A percentile compares a stretch with the other conserved stretches of the same genome.
Conservation (phyloP, 202 grass and related monocot species). For the Eragrostis tef region DNA sequence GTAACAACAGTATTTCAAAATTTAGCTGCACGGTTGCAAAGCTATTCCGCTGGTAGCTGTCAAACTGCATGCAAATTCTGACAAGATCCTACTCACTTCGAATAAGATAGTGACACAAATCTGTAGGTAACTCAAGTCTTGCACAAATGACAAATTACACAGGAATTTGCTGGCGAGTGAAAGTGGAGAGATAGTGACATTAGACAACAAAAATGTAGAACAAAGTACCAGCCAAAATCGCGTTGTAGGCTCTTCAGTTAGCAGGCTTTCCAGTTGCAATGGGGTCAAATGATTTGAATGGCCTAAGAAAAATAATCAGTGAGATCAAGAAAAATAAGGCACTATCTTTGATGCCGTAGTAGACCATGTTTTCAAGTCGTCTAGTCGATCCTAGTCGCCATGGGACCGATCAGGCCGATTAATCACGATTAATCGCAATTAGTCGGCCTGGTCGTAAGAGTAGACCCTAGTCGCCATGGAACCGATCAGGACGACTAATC, state of each 20-base stretch:
- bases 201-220: slow-evolving; percentile 35
- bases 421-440: too few relatives aligned
- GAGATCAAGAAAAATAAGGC: slow-evolving; percentile 30
- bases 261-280: slow-evolving; percentile 79
- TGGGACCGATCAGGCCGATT: too few relatives aligned
- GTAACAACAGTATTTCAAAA: slow-evolving; percentile 5
- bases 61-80: slow-evolving; percentile 27
- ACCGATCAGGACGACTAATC: too few relatives aligned
- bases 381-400: too few relatives aligned
- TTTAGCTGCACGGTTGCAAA: not conserved
- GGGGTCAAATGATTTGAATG: slow-evolving; percentile 80
- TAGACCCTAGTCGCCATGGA: too few relatives aligned
- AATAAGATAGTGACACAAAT: not conserved
- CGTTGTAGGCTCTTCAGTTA: slow-evolving; percentile 75
- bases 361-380: too few relatives aligned
- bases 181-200: slow-evolving; percentile 31
- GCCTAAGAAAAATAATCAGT: slow-evolving; percentile 52
- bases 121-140: not conserved
- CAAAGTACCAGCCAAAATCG: slow-evolving; percentile 86
- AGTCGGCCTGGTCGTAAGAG: too few relatives aligned
- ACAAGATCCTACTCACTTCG: slow-evolving; percentile 3
- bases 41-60: not conserved
- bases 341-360: slow-evolving; percentile 12
- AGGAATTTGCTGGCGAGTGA: slow-evolving; percentile 17
- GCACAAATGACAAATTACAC: not conserved